Percentiles rank a stretch among this genome's conserved stretches.
Evolutionary conservation across 2,329 filamentous ascomycete species (phyloP).

Genomic region (Diaporthe velutina): DNA sequence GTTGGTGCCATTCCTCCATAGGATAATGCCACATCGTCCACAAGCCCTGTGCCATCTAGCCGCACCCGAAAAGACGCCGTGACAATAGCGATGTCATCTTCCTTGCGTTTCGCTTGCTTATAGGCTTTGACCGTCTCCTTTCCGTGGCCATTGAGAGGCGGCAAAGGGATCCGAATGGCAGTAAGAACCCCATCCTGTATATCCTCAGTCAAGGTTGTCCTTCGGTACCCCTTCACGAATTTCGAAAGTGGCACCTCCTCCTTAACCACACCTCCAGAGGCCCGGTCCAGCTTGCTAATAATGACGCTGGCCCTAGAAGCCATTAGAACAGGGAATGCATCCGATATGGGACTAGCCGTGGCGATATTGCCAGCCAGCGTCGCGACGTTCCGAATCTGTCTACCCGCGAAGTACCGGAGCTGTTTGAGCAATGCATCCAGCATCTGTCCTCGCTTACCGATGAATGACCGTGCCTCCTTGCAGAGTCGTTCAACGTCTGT

Average conservation of each 20-base stretch:
- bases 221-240: constrained; percentile 12
- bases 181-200: constrained; percentile 86
- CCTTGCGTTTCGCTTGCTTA: constrained; percentile 96
- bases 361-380: constrained; percentile 94
- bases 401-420: constrained; percentile 91
- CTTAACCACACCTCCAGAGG: constrained; percentile 49
- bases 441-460: constrained; percentile 81
- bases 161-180: constrained; percentile 84
- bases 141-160: constrained; percentile 64
- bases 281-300: constrained; percentile 72
- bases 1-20: constrained; percentile 96
- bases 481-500: constrained; percentile 92
- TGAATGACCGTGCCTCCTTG: constrained; percentile 81
- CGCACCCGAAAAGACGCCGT: constrained; percentile 85
- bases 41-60: constrained; percentile 75
- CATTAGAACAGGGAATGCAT: constrained; percentile 93
- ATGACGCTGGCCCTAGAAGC: constrained; percentile 85
- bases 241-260: constrained; percentile 86
- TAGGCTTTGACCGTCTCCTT: constrained; percentile 90
- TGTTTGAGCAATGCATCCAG: constrained; percentile 93
- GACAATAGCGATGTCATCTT: constrained; percentile 98
- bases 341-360: constrained; percentile 94
- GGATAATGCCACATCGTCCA: constrained; percentile 82
- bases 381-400: constrained; percentile 96
- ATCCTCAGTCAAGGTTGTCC: constrained; percentile 68